phyloP scores from a whole-genome alignment of 2,329 filamentous ascomycete genomes.

The Alternaria incomplexa region DNA sequence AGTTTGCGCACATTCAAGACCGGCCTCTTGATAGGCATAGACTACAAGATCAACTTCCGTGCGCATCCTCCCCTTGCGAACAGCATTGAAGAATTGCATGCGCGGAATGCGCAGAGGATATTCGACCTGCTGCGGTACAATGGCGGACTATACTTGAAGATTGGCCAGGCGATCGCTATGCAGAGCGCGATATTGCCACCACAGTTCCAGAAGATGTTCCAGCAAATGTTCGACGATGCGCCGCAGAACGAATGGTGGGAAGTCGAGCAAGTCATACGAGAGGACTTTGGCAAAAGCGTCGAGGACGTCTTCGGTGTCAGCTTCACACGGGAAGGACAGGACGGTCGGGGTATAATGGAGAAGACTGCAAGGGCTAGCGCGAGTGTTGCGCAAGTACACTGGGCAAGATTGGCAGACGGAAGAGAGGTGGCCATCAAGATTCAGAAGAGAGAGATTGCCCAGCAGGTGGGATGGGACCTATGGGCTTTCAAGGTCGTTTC shows the following conservation, averaged over 20 bases:
- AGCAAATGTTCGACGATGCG: conserved; percentile 96
- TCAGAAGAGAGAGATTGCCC: conserved; percentile 91
- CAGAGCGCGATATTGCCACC: conserved; percentile 92
- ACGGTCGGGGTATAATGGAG: conserved; percentile 71
- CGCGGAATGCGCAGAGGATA: conserved; percentile 80
- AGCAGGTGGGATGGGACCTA: conserved; percentile 91
- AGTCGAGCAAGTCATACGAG: conserved; percentile 80
- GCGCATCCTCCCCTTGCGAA: conserved; percentile 75
- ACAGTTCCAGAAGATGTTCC: conserved; percentile 96
- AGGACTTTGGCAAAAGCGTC: conserved; percentile 83
- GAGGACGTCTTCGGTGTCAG: conserved; percentile 94
- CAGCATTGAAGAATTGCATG: conserved; percentile 78
- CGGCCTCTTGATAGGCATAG: conserved; percentile 80
- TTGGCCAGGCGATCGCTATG: conserved; percentile 98
- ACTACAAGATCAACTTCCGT: conserved; percentile 97
- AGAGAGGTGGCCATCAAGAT: conserved; percentile 94
- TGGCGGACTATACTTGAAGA: conserved; percentile 95
- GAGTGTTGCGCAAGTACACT: conserved; percentile 96
- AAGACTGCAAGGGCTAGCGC: conserved; percentile 78
- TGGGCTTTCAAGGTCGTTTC: conserved; percentile 94
- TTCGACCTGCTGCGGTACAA: conserved; percentile 83
- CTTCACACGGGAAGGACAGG: conserved; percentile 65
- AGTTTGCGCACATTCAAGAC: conserved; percentile 81
- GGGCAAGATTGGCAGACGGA: conserved; percentile 85
- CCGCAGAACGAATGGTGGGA: conserved; percentile 90